A percentile compares a stretch with the other conserved stretches of the same genome.
Evolutionary conservation across 208 protist genomes (phyloP).

Genomic region (Trypanosoma brucei): DNA sequence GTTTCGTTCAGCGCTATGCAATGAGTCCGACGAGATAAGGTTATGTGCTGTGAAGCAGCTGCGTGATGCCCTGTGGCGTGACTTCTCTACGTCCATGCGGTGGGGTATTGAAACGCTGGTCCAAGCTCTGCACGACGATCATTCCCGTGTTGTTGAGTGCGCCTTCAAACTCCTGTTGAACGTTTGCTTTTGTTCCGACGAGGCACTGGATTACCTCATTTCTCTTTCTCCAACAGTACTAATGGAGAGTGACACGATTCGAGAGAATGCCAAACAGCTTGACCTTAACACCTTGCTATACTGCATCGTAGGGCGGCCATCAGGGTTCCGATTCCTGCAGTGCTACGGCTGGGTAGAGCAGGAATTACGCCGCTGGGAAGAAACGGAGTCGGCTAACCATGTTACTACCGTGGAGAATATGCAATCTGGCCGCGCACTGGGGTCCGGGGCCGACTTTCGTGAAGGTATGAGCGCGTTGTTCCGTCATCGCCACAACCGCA

Average conservation of each 20-base stretch:
- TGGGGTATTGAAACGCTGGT: constrained; percentile 85
- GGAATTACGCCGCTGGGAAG: constrained; percentile 82
- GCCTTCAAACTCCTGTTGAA: constrained; percentile 80
- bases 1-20: constrained; percentile 55
- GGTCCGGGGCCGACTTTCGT: constrained; percentile 7
- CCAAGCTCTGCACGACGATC: constrained; percentile 71
- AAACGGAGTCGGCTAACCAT: constrained; percentile 49
- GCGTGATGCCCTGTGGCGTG: constrained; percentile 71
- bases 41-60: constrained; percentile 77
- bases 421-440: constrained; percentile 35
- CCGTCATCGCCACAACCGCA: constrained; percentile 30
- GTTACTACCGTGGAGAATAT: constrained; percentile 42
- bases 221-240: constrained; percentile 71
- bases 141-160: constrained; percentile 69
- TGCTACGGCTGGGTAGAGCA: constrained; percentile 81
- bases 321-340: constrained; percentile 82
- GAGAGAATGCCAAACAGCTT: constrained; percentile 60
- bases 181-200: constrained; percentile 81
- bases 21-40: constrained; percentile 61
- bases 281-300: constrained; percentile 68
- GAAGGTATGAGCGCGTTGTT: constrained; percentile 14
- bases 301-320: constrained; percentile 65
- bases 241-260: constrained; percentile 80
- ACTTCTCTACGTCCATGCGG: constrained; percentile 81
- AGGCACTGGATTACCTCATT: constrained; percentile 84